These are phyloP conservation scores for Aspergillus ostianus DNA, from an alignment of 495 filamentous ascomycete genomes.

Conservation along the genomic window DNA sequence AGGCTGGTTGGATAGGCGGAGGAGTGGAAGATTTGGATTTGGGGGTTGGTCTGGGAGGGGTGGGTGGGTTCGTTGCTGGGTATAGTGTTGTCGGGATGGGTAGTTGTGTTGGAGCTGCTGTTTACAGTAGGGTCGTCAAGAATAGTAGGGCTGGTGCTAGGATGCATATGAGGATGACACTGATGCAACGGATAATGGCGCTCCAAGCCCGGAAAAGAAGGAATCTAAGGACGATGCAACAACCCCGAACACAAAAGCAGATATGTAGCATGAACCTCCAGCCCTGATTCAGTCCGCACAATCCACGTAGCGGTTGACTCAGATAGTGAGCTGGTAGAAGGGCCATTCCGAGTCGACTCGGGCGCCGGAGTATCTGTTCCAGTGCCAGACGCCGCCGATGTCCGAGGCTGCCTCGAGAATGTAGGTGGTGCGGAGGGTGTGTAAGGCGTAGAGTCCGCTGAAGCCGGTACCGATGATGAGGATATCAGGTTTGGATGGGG, in stretches of 20 bases:
- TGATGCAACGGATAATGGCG: background rate
- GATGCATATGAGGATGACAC: background rate
- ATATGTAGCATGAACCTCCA: background rate
- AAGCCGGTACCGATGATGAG: constrained; percentile 30
- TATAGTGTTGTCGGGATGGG: no score
- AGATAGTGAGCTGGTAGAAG: constrained; percentile 49
- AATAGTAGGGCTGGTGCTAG: no score
- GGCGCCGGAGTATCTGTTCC: constrained; percentile 53
- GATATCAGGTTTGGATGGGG: constrained; percentile 5
- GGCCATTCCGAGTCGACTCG: constrained; percentile 52
- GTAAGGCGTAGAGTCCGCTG: constrained; percentile 32
- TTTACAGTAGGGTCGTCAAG: no score
- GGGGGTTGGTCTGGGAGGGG: no score
- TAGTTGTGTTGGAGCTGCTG: no score
- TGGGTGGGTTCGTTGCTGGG: background rate
- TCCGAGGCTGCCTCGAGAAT: constrained; percentile 45
- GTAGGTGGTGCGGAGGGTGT: constrained; percentile 37
- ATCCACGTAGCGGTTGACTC: constrained; percentile 37
- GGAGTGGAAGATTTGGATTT: constrained; percentile 11
- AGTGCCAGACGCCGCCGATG: constrained; percentile 52
- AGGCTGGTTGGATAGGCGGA: constrained; percentile 19
- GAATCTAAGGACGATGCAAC: constrained; percentile 5
- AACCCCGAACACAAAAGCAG: constrained; percentile 2
- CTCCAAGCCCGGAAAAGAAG: background rate
- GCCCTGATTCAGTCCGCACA: constrained; percentile 20